Base-by-base conservation (phyloP, 1,284 basidiomycete species). In the Ceratobasidium theobromae region DNA sequence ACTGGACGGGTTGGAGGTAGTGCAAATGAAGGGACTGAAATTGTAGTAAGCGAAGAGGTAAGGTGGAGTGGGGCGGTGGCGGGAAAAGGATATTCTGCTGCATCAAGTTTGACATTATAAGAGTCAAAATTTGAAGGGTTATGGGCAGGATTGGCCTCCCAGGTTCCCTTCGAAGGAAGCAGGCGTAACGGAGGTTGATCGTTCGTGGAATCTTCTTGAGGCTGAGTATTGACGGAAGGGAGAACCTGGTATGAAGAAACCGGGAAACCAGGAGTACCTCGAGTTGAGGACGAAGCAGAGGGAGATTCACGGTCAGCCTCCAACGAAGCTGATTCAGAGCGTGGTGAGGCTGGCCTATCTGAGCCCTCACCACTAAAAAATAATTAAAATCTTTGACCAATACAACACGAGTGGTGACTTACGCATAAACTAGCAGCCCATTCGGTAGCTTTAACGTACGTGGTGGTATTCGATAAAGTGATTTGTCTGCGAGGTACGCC, bases 391-490 rank as follows among this genome's bases (percentile, higher is more conserved):
- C 43, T 9, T 9, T 6, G 6, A 21, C 6, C 43, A n/a, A 11
- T n/a, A 45, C 9, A 45, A 21, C 6, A 6, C 6, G 43, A 45
- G 18, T 21, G 33, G 45, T 9, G 14, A 64, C 60, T n/a, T 45
- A 64, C 60, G 49, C 49, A 43, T 64, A 64, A 32, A 38, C 49
- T 18, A 53, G 12, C 16, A 38, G 9, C 14, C 60, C 60, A 33
- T 64, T 53, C 25, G 48, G 11, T 33, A 53, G 30, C 27, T 53
- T 49, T 18, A 64, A n/a, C n/a, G n/a, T 28, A n/a, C 49, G 38
- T n/a, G 60, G 60, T 32, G 60, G 60, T 11, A 64, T 25, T 32
- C 60, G 60, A 27, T 51, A 64, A 16, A 38, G 23, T 12, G 60
- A 64, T 45, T 41, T 18, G 38, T 64, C 60, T 52, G 28, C 11